Evolutionary conservation across 208 protist species (phyloP).

Genomic region (Tritrichomonas musculus): DNA sequence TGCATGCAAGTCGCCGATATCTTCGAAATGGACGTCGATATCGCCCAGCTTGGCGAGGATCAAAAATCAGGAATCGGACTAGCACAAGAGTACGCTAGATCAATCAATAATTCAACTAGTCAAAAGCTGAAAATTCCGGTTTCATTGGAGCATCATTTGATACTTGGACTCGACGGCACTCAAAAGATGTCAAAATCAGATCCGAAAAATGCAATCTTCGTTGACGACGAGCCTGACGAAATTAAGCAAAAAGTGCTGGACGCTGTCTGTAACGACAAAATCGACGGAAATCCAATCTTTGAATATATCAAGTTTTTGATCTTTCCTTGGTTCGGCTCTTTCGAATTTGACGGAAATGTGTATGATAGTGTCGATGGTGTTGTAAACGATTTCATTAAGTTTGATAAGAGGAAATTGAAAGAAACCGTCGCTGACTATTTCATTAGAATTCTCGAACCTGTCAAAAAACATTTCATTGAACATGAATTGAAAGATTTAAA

Average conservation of each 20-base stretch:
- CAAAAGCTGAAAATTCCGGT: slow-evolving; percentile 62
- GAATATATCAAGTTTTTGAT: slow-evolving; percentile 30
- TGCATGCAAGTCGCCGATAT: slow-evolving; percentile 91
- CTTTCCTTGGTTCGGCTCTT: not conserved
- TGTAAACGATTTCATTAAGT: not conserved
- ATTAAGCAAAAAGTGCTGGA: slow-evolving; percentile 82
- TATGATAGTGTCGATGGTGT: not conserved
- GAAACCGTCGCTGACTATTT: not conserved
- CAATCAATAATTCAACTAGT: no score
- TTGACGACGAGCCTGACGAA: slow-evolving; percentile 89
- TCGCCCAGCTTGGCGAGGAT: slow-evolving; percentile 98
- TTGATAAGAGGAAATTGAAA: not conserved
- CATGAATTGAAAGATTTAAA: no score
- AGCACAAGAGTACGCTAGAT: slow-evolving; percentile 94
- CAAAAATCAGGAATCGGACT: slow-evolving; percentile 99
- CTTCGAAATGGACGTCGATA: slow-evolving; percentile 94
- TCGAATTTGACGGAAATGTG: not conserved
- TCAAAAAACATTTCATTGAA: no score
- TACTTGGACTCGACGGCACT: slow-evolving; percentile 46
- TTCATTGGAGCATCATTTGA: slow-evolving; percentile 81
- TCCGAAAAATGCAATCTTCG: slow-evolving; percentile 96
- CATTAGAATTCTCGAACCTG: not conserved
- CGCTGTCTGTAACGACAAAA: slow-evolving; percentile 39
- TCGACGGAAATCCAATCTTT: not conserved
- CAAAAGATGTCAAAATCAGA: slow-evolving; percentile 98